Evolutionary conservation across 495 filamentous ascomycete genomes (phyloP), one percentile per base, ranked within the genome.

Genomic region (Clohesyomyces aquaticus): DNA sequence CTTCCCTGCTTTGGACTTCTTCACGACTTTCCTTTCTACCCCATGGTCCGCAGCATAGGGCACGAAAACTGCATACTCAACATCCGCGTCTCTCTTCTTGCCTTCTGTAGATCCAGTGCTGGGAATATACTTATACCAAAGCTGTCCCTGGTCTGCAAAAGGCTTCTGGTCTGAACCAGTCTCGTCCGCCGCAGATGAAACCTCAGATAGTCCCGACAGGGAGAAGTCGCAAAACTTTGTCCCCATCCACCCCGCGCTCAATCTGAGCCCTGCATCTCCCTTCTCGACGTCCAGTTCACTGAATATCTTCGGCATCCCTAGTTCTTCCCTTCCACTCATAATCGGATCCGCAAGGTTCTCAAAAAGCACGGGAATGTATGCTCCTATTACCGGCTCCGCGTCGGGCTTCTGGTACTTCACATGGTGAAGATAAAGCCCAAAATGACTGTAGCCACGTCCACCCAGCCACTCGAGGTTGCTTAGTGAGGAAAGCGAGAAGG

Each of bases 391-490:
- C 4, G 77, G 63, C 0, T 74, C 69, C 1, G 82, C 82, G 60
- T 83, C 75, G 16, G 76, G 72, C 59, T 80, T 82, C 16, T 61
- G 74, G 65, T 84, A 85, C 61, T 83, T 74, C 19, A 86, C 80
- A 0, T 79, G 83, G 61, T 87, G 82, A 35, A 87, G 77, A 59
- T 83, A 83, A 12, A 87, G 75, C 0, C 81, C 81, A 3, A 84
- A 62, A 46, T 82, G 79, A n/a, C 75, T 78, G 65, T 85, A 86
- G 8, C 83, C 83, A 10, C 72, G 70, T 6, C 82, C 81, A 3
- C 78, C 82, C 3, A 85, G 78, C 82, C 82, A 85, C 58, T 76
- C 69, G 80, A 85, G 79, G 0, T 78, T 77, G 32, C 76, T 70
- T 4, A 85, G 69, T 2, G 76, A 81, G 4, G 79, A 82, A 32